These are phyloP conservation scores for Penicillium sp. DNA, from an alignment of 2,329 filamentous ascomycete species.

Conservation along the genomic window DNA sequence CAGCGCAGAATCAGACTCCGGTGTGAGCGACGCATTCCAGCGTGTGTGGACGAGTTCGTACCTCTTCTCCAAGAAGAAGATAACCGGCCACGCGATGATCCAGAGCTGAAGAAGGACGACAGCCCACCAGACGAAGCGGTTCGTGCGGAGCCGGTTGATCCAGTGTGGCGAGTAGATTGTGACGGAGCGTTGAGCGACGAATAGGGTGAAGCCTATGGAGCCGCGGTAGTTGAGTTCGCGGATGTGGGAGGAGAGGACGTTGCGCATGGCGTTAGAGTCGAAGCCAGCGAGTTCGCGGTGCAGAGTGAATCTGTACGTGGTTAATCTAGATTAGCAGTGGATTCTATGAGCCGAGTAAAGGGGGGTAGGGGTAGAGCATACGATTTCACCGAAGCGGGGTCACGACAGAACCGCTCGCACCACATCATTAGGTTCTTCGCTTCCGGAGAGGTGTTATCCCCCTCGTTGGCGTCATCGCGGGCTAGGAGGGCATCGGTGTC, in stretches of 20 bases:
- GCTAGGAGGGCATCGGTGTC: slow-evolving; percentile 17
- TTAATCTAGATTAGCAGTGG: background rate
- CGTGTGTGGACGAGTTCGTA: slow-evolving; percentile 34
- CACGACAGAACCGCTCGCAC: slow-evolving; percentile 39
- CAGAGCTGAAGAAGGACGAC: slow-evolving; percentile 40
- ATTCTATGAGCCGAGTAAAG: background rate
- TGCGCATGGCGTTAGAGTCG: slow-evolving; percentile 26
- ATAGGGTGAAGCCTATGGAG: slow-evolving; percentile 24
- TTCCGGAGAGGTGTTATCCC: background rate
- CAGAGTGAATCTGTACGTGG: slow-evolving; percentile 27
- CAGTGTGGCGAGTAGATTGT: slow-evolving; percentile 41
- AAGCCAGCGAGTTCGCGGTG: slow-evolving; percentile 33
- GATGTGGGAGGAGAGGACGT: slow-evolving; percentile 36
- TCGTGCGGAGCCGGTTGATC: slow-evolving; percentile 38
- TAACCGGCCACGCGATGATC: slow-evolving; percentile 41
- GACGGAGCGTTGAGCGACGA: slow-evolving; percentile 28
- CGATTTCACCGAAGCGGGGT: slow-evolving; percentile 39
- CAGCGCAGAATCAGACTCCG: slow-evolving; percentile 6
- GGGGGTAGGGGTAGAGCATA: slow-evolving; percentile 13
- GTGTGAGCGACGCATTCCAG: slow-evolving; percentile 31
- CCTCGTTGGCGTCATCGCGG: background rate
- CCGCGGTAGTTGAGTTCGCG: slow-evolving; percentile 40
- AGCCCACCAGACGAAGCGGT: slow-evolving; percentile 34
- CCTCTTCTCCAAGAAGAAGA: slow-evolving; percentile 37
- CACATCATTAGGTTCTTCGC: slow-evolving; percentile 20